A percentile compares a stretch with the other conserved stretches of the same genome.
Conservation (phyloP, 805 yeast genomes). For the Debaryomyces prosopidis region DNA sequence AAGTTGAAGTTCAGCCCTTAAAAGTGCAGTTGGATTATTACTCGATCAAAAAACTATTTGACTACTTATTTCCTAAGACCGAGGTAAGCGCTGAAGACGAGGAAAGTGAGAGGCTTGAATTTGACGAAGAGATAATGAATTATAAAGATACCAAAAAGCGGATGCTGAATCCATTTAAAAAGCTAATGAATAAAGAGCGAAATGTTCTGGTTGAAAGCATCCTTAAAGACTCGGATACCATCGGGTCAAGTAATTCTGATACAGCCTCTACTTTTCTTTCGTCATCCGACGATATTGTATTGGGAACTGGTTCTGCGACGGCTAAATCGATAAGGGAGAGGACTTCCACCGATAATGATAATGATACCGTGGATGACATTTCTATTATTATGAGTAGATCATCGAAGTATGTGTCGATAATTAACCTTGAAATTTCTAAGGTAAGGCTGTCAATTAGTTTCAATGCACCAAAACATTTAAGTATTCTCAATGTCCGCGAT, state of each 20-base stretch:
- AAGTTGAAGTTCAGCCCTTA: slow-evolving; percentile 62
- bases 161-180: background rate
- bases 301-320: background rate
- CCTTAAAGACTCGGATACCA: background rate
- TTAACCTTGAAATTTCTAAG: slow-evolving; percentile 33
- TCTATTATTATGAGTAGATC: slow-evolving; percentile 44
- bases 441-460: slow-evolving; percentile 63
- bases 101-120: slow-evolving; percentile 3
- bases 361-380: slow-evolving; percentile 33
- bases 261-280: slow-evolving; percentile 4
- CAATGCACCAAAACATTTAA: slow-evolving; percentile 68
- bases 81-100: slow-evolving; percentile 9
- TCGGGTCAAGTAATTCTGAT: background rate
- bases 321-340: background rate
- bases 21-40: slow-evolving; percentile 71
- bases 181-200: background rate
- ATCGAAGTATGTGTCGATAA: slow-evolving; percentile 40
- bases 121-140: slow-evolving; percentile 4
- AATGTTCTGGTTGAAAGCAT: background rate
- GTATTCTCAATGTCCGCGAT: slow-evolving; percentile 75
- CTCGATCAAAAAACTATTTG: slow-evolving; percentile 61
- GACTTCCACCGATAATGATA: slow-evolving; percentile 5
- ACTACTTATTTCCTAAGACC: slow-evolving; percentile 64
- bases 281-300: slow-evolving; percentile 8
- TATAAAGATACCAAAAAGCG: slow-evolving; percentile 5